Evolutionary conservation across 2,329 filamentous ascomycete species (phyloP), one percentile per base, ranked within the genome.

Genomic region (Exophiala aquamarina): DNA sequence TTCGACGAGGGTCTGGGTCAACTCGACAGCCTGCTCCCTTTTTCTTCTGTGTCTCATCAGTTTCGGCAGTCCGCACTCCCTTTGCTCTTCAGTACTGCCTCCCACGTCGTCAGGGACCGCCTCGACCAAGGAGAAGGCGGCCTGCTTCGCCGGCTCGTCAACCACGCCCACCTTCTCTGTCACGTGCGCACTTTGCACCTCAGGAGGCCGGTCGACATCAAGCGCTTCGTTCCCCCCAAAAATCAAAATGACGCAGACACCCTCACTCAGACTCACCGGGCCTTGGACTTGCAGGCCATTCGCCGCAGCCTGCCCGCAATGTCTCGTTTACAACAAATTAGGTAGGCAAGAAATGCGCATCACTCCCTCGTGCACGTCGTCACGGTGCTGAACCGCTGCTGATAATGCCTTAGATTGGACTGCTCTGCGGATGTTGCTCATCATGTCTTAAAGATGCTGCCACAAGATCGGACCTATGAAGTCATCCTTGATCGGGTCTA

Each of bases 31-130:
- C 34, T 56, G 6, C 15, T 49, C 8, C 18, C 53, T 3, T 49
- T 54, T 17, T 47, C 53, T 11, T 45, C 49, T n/a, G 50, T 47
- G 15, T 49, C 44, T 18, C 39, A 26, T 18, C 44, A 41, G 2
- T 51, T 53, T 20, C 47, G 53, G n/a, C 42, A 46, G 11, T 51
- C 50, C 14, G 47, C 53, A 1, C 21, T 56, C 7, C 48, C 53
- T 13, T 44, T 51, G 13, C 42, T 56, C 3, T 56, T 50, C 47
- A 37, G 40, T 15, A 40, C 29, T 8, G 32, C 51, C 20, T 53
- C 44, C n/a, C 48, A 53, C 38, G 44, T 50, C 28, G 20, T 56
- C 8, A 44, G 50, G 14, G 47, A 53, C 40, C 37, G 29, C 13
- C 28, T 41, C 17, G 32, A 51, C 21, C 37, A 50, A 35, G 14